Conservation (phyloP, 1,139 yeast genomes). For the Lodderomyces pseudojiufengensis region DNA sequence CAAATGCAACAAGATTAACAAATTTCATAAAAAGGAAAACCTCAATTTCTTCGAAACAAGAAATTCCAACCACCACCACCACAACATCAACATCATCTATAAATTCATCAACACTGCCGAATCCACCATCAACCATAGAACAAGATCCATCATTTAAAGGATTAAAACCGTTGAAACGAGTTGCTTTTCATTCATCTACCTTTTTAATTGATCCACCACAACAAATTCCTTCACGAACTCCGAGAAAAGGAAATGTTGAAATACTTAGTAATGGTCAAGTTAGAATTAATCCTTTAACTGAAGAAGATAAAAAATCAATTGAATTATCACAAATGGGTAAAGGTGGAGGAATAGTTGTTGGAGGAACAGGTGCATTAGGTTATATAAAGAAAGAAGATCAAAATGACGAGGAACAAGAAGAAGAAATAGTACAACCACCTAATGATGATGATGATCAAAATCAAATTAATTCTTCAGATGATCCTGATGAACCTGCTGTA, state of each 20-base stretch:
- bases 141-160: slow-evolving; percentile 22
- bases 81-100: slow-evolving; percentile 6
- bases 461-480: slow-evolving; percentile 16
- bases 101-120: slow-evolving; percentile 7
- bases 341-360: slow-evolving; percentile 76
- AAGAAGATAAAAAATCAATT: slow-evolving; percentile 50
- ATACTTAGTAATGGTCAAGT: slow-evolving; percentile 57
- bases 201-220: slow-evolving; percentile 73
- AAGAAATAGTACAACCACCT: slow-evolving; percentile 13
- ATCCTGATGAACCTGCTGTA: slow-evolving; percentile 40
- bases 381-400: slow-evolving; percentile 22
- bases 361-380: slow-evolving; percentile 68
- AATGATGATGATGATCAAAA: slow-evolving; percentile 12
- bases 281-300: slow-evolving; percentile 56
- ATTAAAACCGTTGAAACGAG: slow-evolving; percentile 54
- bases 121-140: slow-evolving; percentile 12
- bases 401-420: slow-evolving; percentile 8
- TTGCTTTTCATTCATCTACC: slow-evolving; percentile 69
- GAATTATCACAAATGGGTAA: slow-evolving; percentile 47
- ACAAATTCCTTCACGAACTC: slow-evolving; percentile 61
- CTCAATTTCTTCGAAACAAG: slow-evolving; percentile 8
- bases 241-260: slow-evolving; percentile 72
- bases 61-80: slow-evolving; percentile 5
- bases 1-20: slow-evolving; percentile 18
- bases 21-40: slow-evolving; percentile 27